Evolutionary conservation across 2,329 filamentous ascomycete species (phyloP).

Genomic region (Aaosphaeria pasadenensis): DNA sequence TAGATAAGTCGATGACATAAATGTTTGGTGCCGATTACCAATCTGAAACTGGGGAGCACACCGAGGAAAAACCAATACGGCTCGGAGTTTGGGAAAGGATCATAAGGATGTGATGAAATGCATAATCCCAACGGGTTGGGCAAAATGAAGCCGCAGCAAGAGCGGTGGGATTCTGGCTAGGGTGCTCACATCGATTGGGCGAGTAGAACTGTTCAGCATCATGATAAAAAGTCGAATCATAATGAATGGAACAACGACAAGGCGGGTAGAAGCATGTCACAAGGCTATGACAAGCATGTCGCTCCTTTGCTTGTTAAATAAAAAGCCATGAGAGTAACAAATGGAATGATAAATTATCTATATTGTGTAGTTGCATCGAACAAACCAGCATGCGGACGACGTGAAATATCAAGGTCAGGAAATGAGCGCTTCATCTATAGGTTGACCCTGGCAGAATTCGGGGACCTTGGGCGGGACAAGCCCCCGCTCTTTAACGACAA

Average conservation of each 20-base stretch:
- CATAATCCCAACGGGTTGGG: constrained; percentile 14
- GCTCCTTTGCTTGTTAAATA: too few species aligned
- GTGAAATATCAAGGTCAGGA: neutral
- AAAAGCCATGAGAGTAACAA: too few species aligned
- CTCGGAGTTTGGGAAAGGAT: constrained; percentile 30
- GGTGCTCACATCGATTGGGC: neutral
- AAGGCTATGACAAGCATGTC: too few species aligned
- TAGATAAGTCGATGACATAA: constrained; percentile 43
- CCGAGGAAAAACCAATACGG: constrained; percentile 4
- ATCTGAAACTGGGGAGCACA: neutral
- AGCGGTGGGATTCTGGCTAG: neutral
- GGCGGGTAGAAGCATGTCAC: too few species aligned
- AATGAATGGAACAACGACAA: too few species aligned
- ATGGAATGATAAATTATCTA: too few species aligned
- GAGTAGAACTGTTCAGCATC: too few species aligned
- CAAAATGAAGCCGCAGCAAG: neutral
- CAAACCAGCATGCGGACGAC: too few species aligned
- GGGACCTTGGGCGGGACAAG: constrained; percentile 3
- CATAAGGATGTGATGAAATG: constrained; percentile 26
- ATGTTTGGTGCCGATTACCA: neutral
- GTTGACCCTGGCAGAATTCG: too few species aligned
- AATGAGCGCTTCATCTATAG: constrained; percentile 13
- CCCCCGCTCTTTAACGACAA: constrained; percentile 12
- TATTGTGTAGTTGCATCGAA: too few species aligned
- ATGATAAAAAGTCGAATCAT: too few species aligned